Evolutionary conservation across 345 rosid species (phyloP).

Genomic region (Citrus reticulata): DNA sequence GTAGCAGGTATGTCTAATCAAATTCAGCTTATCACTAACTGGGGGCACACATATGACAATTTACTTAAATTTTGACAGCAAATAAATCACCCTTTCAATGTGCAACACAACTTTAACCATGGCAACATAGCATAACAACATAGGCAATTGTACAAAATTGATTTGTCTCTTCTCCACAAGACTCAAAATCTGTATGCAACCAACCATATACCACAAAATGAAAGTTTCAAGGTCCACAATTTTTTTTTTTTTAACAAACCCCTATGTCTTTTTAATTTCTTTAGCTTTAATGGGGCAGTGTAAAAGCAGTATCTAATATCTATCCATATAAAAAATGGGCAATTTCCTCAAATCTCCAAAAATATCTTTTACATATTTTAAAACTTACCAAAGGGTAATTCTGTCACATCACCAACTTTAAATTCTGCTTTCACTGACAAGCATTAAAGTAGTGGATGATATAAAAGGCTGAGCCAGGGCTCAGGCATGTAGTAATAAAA

Average conservation of each 20-base stretch:
- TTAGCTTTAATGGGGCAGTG: constrained; percentile 22
- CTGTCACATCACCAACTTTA: not conserved
- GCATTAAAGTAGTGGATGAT: not conserved
- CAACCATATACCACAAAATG: not conserved
- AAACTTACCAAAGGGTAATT: not conserved
- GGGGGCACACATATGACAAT: not conserved
- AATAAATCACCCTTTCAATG: not conserved
- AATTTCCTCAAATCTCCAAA: not conserved
- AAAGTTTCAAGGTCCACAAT: not conserved
- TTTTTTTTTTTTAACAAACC: constrained; percentile 14
- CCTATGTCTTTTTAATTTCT: not conserved
- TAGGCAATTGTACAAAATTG: too few relatives aligned
- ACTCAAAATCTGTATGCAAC: too few relatives aligned
- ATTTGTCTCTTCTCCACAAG: too few relatives aligned
- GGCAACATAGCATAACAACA: too few relatives aligned
- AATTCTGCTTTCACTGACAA: constrained; percentile 4
- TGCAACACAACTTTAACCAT: too few relatives aligned
- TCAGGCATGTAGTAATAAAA: not conserved
- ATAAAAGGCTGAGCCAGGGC: not conserved
- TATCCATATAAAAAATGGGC: not conserved
- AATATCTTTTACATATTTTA: not conserved
- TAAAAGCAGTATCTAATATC: constrained; percentile 7
- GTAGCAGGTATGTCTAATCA: not conserved
- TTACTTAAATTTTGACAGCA: not conserved
- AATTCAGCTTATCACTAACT: constrained; percentile 1